Evolutionary conservation across 768 basidiomycete genomes (phyloP), one percentile per base, ranked within the genome.

Genomic region (Kwoniella sp.): DNA sequence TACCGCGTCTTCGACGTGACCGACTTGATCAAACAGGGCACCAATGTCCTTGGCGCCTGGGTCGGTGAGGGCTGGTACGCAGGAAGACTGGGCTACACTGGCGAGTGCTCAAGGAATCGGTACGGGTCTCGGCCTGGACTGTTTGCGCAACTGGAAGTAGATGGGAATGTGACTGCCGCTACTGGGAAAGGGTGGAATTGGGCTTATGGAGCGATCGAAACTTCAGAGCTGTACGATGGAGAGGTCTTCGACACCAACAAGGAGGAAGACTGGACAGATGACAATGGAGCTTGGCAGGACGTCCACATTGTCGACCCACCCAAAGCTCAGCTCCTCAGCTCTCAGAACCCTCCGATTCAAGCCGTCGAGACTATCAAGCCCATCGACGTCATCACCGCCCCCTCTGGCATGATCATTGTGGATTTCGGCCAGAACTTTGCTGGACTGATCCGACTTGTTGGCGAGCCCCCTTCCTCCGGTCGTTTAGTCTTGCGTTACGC

Each of bases 401-500:
- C 72, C 4, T 31, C 41, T 25, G 77, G 77, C 17, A 73, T 74
- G 54, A 68, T 26, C 20, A 63, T 76, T 20, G 38, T 79, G 26
- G 75, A 79, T 57, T 79, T 79, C 57, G 77, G 77, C 12, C 75
- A 79, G 52, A 79, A 79, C 59, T 58, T 79, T 15, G 75, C 71
- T 8, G 77, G 77, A 12, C 66, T 71, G 65, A 26, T 75, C 15
- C 28, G 65, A 20, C 51, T 79, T 26, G 50, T 62, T 15, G 2
- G 22, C 8, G 55, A 54, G 34, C 29, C 56, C 7, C 22, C 41
- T 9, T n/a, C 37, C 11, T n/a, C 38, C 2, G 56, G 57, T 28
- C 63, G 31, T 29, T 25, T 79, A 12, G 28, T 63, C 23, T 8
- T 79, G 1, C 64, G 63, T 2, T 70, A 75, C 47, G 77, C 77